Evolutionary conservation across 306 rosid species (phyloP).

Genomic region (Crataegus laevigata): DNA sequence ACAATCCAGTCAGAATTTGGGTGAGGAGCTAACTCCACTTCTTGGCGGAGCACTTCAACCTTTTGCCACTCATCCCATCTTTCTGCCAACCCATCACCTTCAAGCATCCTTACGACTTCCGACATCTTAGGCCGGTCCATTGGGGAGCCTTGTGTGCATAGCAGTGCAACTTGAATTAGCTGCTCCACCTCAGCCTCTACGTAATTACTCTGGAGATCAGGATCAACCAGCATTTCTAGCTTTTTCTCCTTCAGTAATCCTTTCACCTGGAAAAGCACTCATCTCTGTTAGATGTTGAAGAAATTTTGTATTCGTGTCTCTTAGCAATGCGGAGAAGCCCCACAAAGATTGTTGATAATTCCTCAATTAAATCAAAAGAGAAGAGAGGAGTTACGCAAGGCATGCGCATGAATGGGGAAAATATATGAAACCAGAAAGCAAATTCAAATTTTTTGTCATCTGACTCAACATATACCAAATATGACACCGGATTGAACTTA

Average conservation of each 20-base stretch:
- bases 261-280: constrained; percentile 60
- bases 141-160: constrained; percentile 96
- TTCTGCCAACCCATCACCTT: constrained; percentile 96
- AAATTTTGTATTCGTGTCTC: background rate
- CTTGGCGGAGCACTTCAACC: constrained; percentile 87
- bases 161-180: constrained; percentile 89
- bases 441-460: background rate
- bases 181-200: constrained; percentile 91
- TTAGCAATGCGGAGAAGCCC: background rate
- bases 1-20: constrained; percentile 90
- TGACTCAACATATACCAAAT: background rate
- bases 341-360: background rate
- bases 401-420: background rate
- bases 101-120: constrained; percentile 96
- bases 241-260: constrained; percentile 87
- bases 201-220: constrained; percentile 84
- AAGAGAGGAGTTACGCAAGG: background rate
- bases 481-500: background rate
- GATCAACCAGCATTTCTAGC: constrained; percentile 89
- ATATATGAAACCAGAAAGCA: background rate
- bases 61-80: constrained; percentile 99
- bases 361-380: background rate
- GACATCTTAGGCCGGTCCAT: constrained; percentile 98
- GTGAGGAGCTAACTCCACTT: constrained; percentile 83
- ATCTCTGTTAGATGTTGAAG: constrained; percentile 12